Percentiles rank a stretch among this genome's conserved stretches.
phyloP scores from a whole-genome alignment of 441 rosid genomes.

The Croton laevigatus region DNA sequence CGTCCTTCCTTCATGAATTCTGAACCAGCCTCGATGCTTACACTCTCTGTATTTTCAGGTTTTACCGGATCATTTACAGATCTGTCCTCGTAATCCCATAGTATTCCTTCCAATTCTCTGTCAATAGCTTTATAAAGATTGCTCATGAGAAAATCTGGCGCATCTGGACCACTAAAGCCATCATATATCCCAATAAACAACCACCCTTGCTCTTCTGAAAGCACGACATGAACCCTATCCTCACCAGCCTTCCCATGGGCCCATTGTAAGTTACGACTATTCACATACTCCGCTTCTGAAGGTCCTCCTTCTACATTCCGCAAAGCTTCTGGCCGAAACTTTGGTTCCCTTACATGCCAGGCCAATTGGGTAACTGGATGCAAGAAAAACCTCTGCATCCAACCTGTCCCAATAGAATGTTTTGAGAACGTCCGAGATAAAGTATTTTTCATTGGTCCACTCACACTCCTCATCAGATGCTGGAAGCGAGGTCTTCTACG shows the following conservation, averaged over 20 bases:
- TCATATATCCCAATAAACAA: constrained; percentile 89
- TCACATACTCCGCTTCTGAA: constrained; percentile 52
- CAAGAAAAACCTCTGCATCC: constrained; percentile 81
- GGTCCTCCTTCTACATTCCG: constrained; percentile 53
- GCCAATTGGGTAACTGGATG: constrained; percentile 64
- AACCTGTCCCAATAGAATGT: constrained; percentile 61
- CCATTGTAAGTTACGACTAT: constrained; percentile 82
- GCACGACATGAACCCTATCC: constrained; percentile 93
- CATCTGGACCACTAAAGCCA: constrained; percentile 98
- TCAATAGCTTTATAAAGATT: constrained; percentile 84
- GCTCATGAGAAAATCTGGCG: constrained; percentile 91
- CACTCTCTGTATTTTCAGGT: constrained; percentile 29
- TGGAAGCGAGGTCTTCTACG: constrained; percentile 64
- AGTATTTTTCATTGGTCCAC: constrained; percentile 83
- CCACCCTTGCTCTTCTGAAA: constrained; percentile 98
- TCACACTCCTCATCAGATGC: constrained; percentile 73
- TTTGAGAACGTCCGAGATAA: constrained; percentile 79
- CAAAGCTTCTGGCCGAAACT: constrained; percentile 55
- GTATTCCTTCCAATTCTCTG: constrained; percentile 86
- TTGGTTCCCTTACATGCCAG: constrained; percentile 73
- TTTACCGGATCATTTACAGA: constrained; percentile 38
- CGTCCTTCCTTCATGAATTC: constrained; percentile 30
- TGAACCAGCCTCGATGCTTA: constrained; percentile 25
- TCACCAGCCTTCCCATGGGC: constrained; percentile 99
- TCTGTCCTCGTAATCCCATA: constrained; percentile 79